Base-by-base conservation (phyloP, 306 rosid species). In the Prinsepia uniflora region DNA sequence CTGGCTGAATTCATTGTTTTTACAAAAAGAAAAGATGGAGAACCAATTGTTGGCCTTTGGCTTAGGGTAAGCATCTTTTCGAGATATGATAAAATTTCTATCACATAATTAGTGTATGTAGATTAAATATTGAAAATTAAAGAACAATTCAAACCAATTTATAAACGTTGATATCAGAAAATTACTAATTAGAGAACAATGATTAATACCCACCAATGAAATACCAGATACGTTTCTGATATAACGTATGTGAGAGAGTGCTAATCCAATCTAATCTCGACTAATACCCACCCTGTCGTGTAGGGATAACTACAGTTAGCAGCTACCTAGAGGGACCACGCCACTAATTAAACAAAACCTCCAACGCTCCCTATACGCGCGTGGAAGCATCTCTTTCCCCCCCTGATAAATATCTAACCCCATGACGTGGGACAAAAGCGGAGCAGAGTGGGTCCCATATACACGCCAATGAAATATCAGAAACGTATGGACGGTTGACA, bases 321-420 rank as follows among this genome's bases (percentile, higher is more conserved):
- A 30, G 15, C 53, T 18, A 47, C 67, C 30, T 1, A 8, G 30
- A 18, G 81, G 82, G 88, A 54, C 87, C 84, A 72, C 70, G 64
- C 19, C 41, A 24, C 45, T 3, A 47, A 67, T 54, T 6, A 34
- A 3, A 15, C 19, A 30, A 46, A 12, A 46, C 10, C 34, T 18
- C 15, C 50, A 84, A 76, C 82, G 58, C 81, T 13, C 90, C 24
- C 52, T 4, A 22, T 0, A 2, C 5, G 79, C 73, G 84, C 85
- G 87, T 84, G 80, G 1, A 1, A 0, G 10, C 6, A 4, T 39
- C 36, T 19, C 9, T 39, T 6, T 12, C 10, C n/a, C 30, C n/a
- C n/a, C 14, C 36, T 1, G 46, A 42, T 14, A 90, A 88, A 88
- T 86, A 87, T 88, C 89, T 81, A 30, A 30, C 36, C 11, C 17